Evolutionary conservation across 2,329 filamentous ascomycete species (phyloP).

Genomic region (Ophiosphaerella herpotricha): DNA sequence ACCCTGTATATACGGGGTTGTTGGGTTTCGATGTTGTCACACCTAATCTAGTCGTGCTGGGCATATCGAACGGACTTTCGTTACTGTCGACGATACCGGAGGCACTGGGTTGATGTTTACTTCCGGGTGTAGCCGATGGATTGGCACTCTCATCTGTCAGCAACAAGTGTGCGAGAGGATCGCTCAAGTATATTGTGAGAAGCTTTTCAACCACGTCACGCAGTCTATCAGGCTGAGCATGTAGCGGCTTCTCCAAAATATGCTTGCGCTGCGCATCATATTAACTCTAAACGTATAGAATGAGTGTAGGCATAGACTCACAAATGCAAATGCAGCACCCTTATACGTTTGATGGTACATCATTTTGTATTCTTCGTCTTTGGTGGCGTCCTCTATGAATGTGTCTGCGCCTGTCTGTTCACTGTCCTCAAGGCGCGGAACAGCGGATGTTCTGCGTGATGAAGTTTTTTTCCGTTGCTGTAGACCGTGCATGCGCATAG

Average conservation of each 20-base stretch:
- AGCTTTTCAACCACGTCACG: conserved; percentile 55
- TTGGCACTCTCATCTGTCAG: conserved; percentile 14
- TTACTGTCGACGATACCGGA: conserved; percentile 27
- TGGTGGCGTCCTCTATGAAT: conserved; percentile 36
- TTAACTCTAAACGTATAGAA: not conserved
- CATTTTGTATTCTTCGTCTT: conserved; percentile 58
- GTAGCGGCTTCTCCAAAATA: conserved; percentile 45
- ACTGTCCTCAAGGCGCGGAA: conserved; percentile 16
- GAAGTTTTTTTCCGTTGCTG: conserved; percentile 49
- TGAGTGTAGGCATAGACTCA: conserved; percentile 12
- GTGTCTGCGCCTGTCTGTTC: conserved; percentile 22
- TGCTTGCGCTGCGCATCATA: conserved; percentile 38
- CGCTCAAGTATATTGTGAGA: conserved; percentile 52
- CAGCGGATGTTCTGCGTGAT: conserved; percentile 29
- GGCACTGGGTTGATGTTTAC: conserved; percentile 19
- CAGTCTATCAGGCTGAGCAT: conserved; percentile 48
- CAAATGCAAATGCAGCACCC: conserved; percentile 54
- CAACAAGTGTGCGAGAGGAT: conserved; percentile 45
- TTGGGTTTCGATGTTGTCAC: conserved; percentile 22
- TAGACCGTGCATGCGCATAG: conserved; percentile 58
- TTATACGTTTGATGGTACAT: conserved; percentile 59
- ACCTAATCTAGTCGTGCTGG: conserved; percentile 27
- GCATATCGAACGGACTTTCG: conserved; percentile 41
- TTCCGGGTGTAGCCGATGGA: conserved; percentile 35
- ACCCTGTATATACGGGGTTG: conserved; percentile 25